Evolutionary conservation across 2,329 filamentous ascomycete genomes (phyloP).

Genomic region (Aspergillus sp.): DNA sequence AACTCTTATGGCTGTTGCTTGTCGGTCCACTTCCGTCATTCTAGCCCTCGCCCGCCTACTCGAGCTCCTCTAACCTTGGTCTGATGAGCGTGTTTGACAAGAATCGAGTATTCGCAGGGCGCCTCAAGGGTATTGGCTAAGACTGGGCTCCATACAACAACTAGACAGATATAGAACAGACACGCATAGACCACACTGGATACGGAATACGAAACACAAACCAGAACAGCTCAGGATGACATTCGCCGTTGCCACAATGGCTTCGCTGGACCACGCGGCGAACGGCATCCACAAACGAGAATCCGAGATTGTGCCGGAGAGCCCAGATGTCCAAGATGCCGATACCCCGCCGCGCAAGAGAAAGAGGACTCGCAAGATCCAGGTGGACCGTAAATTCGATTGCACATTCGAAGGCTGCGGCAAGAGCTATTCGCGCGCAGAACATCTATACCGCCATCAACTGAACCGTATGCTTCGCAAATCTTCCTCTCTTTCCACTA

Average conservation of each 20-base stretch:
- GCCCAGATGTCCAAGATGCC: constrained; percentile 19
- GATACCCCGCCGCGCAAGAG: constrained; percentile 23
- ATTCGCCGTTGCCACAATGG: constrained; percentile 27
- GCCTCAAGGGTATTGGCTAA: constrained; percentile 23
- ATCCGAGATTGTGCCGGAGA: constrained; percentile 19
- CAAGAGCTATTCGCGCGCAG: constrained; percentile 94
- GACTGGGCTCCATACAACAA: constrained; percentile 7
- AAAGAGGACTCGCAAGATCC: constrained; percentile 49
- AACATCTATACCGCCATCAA: constrained; percentile 96
- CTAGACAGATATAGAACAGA: not conserved
- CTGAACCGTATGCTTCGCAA: constrained; percentile 72
- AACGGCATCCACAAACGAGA: constrained; percentile 19
- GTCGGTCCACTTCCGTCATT: not conserved
- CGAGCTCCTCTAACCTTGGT: constrained; percentile 4
- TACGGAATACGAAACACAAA: not conserved
- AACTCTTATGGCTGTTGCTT: constrained; percentile 12
- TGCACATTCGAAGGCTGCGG: constrained; percentile 87
- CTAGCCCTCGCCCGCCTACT: not conserved
- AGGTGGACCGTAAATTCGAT: constrained; percentile 64
- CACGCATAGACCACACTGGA: not conserved
- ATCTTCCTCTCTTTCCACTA: not conserved
- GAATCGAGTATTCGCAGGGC: constrained; percentile 11
- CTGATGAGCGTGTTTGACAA: constrained; percentile 19
- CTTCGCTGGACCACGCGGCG: constrained; percentile 20
- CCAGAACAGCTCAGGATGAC: constrained; percentile 23